Conservation (phyloP, 495 filamentous ascomycete genomes). For the Penicillium simplicissimum region DNA sequence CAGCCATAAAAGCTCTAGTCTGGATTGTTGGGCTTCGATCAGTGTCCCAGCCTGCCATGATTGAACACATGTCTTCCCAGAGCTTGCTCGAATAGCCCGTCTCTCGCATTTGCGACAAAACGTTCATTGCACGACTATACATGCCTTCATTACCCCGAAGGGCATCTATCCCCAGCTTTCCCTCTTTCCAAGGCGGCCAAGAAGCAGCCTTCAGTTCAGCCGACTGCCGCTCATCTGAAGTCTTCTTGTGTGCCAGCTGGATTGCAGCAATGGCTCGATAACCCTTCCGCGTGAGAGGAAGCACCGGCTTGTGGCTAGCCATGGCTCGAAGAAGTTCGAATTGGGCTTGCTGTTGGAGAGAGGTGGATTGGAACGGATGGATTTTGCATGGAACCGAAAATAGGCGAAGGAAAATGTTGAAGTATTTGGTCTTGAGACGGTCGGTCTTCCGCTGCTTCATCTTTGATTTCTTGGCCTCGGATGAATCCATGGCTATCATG, state of each 20-base stretch:
- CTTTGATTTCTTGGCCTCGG: constrained; percentile 2
- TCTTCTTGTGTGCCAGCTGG: constrained; percentile 67
- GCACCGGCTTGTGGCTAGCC: constrained; percentile 54
- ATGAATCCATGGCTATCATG: constrained; percentile 22
- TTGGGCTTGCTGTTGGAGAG: constrained; percentile 60
- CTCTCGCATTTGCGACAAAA: constrained; percentile 59
- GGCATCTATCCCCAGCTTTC: constrained; percentile 58
- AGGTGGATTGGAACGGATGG: constrained; percentile 49
- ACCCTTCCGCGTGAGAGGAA: constrained; percentile 60
- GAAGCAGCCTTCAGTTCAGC: constrained; percentile 58
- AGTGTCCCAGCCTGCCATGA: constrained; percentile 68
- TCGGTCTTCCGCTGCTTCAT: constrained; percentile 16
- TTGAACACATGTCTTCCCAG: constrained; percentile 58
- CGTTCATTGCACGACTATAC: constrained; percentile 57
- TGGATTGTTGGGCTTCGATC: constrained; percentile 72
- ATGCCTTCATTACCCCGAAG: constrained; percentile 56
- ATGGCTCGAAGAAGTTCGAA: constrained; percentile 64
- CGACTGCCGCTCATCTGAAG: constrained; percentile 56
- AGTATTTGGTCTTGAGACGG: constrained; percentile 33
- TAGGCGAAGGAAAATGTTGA: constrained; percentile 56
- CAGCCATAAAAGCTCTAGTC: constrained; percentile 47
- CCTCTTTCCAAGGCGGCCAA: constrained; percentile 75
- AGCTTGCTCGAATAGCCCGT: constrained; percentile 57
- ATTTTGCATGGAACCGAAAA: constrained; percentile 54
- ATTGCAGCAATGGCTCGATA: constrained; percentile 61